Evolutionary conservation across 1,139 yeast species (phyloP).

Genomic region (Hyphopichia fennica): DNA sequence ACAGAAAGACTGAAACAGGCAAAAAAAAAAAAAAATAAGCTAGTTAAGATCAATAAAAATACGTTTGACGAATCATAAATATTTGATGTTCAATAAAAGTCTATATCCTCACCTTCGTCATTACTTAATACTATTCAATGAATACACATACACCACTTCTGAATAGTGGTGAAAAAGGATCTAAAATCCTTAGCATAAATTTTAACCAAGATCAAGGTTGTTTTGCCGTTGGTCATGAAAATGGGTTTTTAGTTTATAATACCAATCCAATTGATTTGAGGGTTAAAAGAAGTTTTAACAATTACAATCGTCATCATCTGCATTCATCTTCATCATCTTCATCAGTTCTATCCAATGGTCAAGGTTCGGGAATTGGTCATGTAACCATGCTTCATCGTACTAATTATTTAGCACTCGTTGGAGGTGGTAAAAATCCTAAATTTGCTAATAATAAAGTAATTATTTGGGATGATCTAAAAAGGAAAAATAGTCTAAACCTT

Average conservation of each 20-base stretch:
- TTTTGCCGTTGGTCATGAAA: conserved; percentile 79
- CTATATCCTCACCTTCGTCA: too few relatives aligned
- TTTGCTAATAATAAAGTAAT: conserved; percentile 75
- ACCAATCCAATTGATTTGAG: conserved; percentile 83
- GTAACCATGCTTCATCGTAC: conserved; percentile 86
- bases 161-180: neutral
- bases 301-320: conserved; percentile 7
- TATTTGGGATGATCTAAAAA: conserved; percentile 89
- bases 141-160: conserved; percentile 1
- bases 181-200: conserved; percentile 35
- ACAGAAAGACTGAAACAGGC: too few relatives aligned
- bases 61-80: too few relatives aligned
- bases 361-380: conserved; percentile 66
- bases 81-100: too few relatives aligned
- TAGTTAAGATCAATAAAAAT: too few relatives aligned
- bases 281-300: conserved; percentile 59
- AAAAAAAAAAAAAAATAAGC: too few relatives aligned
- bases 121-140: too few relatives aligned
- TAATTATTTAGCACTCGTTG: conserved; percentile 83
- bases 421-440: conserved; percentile 81
- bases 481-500: conserved; percentile 69
- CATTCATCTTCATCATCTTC: neutral
- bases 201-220: conserved; percentile 93
- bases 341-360: conserved; percentile 6
- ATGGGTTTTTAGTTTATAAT: conserved; percentile 84